These are phyloP conservation scores for Rhodamnia rubescens DNA, from an alignment of 345 rosid species.

Conservation along the genomic window DNA sequence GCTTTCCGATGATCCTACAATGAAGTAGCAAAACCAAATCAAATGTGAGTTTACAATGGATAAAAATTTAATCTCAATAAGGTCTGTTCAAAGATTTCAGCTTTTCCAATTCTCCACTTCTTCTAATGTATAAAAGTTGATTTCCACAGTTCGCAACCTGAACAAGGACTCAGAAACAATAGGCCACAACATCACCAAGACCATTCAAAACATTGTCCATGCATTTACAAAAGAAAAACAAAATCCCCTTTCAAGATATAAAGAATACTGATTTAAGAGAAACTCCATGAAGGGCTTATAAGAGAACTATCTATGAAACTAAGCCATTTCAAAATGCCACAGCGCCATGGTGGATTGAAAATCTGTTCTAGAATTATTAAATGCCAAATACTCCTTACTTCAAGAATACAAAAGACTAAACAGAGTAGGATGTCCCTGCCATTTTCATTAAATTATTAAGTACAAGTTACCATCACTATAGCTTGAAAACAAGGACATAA, in stretches of 20 bases:
- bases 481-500: not conserved
- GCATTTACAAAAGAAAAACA: not conserved
- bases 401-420: not conserved
- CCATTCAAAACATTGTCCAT: not conserved
- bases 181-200: not conserved
- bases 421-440: not conserved
- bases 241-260: not conserved
- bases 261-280: not conserved
- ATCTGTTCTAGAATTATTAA: not conserved
- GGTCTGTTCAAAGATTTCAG: not conserved
- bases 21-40: not conserved
- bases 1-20: slow-evolving; percentile 80
- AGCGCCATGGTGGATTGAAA: not conserved
- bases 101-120: not conserved
- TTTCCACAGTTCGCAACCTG: not conserved
- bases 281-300: not conserved
- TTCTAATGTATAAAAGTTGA: not conserved
- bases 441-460: not conserved
- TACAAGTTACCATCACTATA: not conserved
- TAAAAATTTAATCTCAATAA: not conserved
- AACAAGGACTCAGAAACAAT: not conserved
- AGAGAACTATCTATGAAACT: not conserved
- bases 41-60: not conserved
- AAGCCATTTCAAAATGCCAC: not conserved
- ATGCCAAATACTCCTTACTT: not conserved